Percentiles rank a stretch among this genome's conserved stretches.
phyloP scores from a whole-genome alignment of 2,329 filamentous ascomycete species.

The Aulographum hederae region DNA sequence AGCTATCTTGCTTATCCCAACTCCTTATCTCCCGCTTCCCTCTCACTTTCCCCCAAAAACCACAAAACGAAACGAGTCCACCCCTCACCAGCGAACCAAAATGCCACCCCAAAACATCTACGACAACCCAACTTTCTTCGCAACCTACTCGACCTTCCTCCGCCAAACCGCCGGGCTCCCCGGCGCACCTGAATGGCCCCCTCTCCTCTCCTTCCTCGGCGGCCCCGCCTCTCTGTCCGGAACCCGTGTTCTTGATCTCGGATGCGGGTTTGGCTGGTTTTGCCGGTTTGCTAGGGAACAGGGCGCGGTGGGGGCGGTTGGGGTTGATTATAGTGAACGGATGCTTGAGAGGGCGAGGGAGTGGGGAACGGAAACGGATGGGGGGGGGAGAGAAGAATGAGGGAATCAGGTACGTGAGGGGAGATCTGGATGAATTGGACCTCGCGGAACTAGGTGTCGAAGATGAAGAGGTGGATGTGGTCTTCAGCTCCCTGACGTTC shows the following conservation, averaged over 20 bases:
- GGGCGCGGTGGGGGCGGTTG: slow-evolving; percentile 14
- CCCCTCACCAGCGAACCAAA: too few relatives aligned
- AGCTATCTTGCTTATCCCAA: too few relatives aligned
- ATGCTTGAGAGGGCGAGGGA: not conserved
- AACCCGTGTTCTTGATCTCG: slow-evolving; percentile 23
- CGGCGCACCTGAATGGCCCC: slow-evolving; percentile 12
- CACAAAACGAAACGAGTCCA: too few relatives aligned
- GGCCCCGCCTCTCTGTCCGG: slow-evolving; percentile 12
- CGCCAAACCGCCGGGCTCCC: not conserved
- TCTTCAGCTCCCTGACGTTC: not conserved
- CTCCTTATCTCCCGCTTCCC: too few relatives aligned
- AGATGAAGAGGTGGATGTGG: not conserved
- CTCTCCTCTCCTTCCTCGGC: slow-evolving; percentile 22
- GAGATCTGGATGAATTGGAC: too few relatives aligned
- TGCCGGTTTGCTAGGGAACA: slow-evolving; percentile 22
- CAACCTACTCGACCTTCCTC: not conserved
- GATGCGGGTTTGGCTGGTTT: slow-evolving; percentile 30
- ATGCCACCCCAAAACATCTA: not conserved
- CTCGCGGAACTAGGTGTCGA: not conserved
- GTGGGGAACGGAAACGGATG: not conserved
- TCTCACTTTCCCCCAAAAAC: too few relatives aligned
- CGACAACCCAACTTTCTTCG: not conserved
- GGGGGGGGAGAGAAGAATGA: not conserved
- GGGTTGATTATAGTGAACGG: not conserved
- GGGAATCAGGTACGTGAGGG: too few relatives aligned